Base-by-base conservation (phyloP, 1,139 yeast genomes). In the Candida tunisiensis region DNA sequence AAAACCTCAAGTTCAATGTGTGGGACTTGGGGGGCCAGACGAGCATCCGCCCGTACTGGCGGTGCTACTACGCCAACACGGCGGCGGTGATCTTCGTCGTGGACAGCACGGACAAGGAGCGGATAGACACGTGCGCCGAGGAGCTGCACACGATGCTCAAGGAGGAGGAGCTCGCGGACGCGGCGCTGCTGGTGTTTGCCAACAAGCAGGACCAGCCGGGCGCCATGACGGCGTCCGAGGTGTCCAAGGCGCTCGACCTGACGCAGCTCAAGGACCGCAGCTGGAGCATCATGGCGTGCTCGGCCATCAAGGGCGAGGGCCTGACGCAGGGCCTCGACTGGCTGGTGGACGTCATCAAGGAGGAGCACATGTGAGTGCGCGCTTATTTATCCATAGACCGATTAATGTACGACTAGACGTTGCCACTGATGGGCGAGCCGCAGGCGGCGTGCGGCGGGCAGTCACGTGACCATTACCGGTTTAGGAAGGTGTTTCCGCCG, bases 1-100 rank as follows among this genome's bases (percentile, higher is more conserved):
- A 82, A 44, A 88, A 88, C 50, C 66, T 88, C 42, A 83, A 93
- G 28, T 69, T 88, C 46, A 88, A 88, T 49, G 75, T 70, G 23
- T 69, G 77, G 77, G 98, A 88, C 58, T 65, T 88, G 38, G 98
- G 98, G 34, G 98, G 98, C 1, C 98, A 88, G 53, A 85, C 96
- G 2, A 74, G 92, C 15, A 88, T 88, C 41, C 66, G 98, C 42
- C 96, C 98, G 2, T 88, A 88, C 55, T 88, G 98, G 98, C 65
- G 98, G 44, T 88, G 96, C 51, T 88, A 88, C 53, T 88, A 88
- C 51, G 80, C 92, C 32, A 82, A 83, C 47, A 85, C 98, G 0
- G 93, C 93, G 9, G 96, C 96, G 0, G 94, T 69, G 19, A 85
- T 88, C 41, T 88, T 88, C 45, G 98, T 88, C 35, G 95, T 88